Base-by-base conservation (phyloP, 2,329 filamentous ascomycete genomes). In the Penicillium sclerotiorum region DNA sequence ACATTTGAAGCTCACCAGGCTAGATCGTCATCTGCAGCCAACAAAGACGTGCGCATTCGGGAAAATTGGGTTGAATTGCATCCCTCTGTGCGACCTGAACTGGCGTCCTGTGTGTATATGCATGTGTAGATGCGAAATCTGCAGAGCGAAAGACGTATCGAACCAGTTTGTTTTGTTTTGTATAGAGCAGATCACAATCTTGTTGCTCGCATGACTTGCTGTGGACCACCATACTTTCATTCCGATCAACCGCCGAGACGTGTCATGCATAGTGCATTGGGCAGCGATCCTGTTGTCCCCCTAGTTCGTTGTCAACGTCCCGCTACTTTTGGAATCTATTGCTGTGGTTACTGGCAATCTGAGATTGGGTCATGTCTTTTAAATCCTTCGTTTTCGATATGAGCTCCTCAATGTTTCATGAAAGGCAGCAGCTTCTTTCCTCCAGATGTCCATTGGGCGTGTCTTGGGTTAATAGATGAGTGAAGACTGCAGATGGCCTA, bases 1-100 rank as follows among this genome's bases (percentile, higher is more conserved):
- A 15, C 36, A 13, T n/a, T n/a, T n/a, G n/a, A n/a, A 12, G 8
- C 28, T 32, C 7, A 13, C 36, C 20, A 20, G 23, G 36, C n/a
- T 13, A 12, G 44, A 50, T 47, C 27, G n/a, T n/a, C n/a, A 13
- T 42, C 17, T 41, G 18, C n/a, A 3, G 12, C 1, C 8, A 12
- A 3, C 20, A 8, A 11, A 23, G 12, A 27, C 43, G 11, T 39
- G 22, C 47, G 25, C 28, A 33, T 35, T 17, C 15, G 35, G 11
- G 12, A 37, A 8, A 12, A 40, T 17, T 33, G 8, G 30, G 20
- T 33, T 39, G 15, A 36, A 27, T 47, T 33, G 45, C 47, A 55
- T 52, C 37, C 47, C 47, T 12, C 25, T 57, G 50, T 54, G 30
- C 20, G 23, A 51, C 49, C 23, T n/a, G n/a, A n/a, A 18, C 25